Conservation (phyloP, 345 rosid genomes). For the Citrus maxima region DNA sequence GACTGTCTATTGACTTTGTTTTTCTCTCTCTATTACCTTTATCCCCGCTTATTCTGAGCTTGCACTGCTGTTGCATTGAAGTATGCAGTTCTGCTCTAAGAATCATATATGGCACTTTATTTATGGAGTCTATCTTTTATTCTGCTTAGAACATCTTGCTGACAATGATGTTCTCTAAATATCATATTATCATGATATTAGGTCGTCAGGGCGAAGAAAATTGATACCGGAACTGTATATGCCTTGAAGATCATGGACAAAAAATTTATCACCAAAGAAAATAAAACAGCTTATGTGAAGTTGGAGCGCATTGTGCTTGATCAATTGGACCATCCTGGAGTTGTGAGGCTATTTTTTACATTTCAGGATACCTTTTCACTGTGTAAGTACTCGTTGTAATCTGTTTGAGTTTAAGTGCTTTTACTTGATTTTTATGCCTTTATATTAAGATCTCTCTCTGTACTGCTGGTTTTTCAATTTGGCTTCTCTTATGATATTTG, state of each 20-base stretch:
- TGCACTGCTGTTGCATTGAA: neutral
- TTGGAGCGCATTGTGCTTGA: constrained; percentile 93
- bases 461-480: constrained; percentile 12
- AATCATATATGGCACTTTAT: neutral
- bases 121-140: neutral
- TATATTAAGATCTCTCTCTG: neutral
- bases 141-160: constrained; percentile 3
- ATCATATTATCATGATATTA: constrained; percentile 26
- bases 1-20: neutral
- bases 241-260: constrained; percentile 99
- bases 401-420: constrained; percentile 1
- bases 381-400: constrained; percentile 51
- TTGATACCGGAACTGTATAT: constrained; percentile 74
- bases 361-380: constrained; percentile 88
- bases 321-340: constrained; percentile 95
- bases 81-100: neutral
- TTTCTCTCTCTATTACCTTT: neutral
- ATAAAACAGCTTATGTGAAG: constrained; percentile 94
- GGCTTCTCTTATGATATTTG: constrained; percentile 21
- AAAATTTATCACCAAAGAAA: constrained; percentile 95
- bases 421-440: neutral
- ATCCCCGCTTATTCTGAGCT: neutral
- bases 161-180: constrained; percentile 9
- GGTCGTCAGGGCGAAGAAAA: constrained; percentile 98
- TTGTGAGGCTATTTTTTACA: constrained; percentile 82